Percentiles rank a stretch among this genome's conserved stretches.
Evolutionary conservation across 2,329 filamentous ascomycete species (phyloP).

Genomic region (Neofusicoccum sp.): DNA sequence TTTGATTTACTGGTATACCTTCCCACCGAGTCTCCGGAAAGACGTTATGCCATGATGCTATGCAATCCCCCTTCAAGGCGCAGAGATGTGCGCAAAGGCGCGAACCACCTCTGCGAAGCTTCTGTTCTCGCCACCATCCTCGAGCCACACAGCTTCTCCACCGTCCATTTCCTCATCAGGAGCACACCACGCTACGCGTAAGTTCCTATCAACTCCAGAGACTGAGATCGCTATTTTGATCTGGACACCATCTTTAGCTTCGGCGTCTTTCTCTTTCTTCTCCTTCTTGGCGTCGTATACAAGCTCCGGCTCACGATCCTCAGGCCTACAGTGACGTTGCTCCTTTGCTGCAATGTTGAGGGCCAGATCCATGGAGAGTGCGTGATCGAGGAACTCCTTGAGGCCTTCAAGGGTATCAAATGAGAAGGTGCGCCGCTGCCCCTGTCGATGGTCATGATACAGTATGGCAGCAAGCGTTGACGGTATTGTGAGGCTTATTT

Average conservation of each 20-base stretch:
- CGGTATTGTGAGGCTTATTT: constrained; percentile 34
- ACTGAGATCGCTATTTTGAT: neutral
- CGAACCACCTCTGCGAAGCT: neutral
- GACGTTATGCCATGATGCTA: too few species aligned
- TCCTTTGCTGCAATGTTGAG: neutral
- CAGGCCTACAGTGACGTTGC: neutral
- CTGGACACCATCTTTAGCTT: neutral
- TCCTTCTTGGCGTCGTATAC: neutral
- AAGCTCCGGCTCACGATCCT: neutral
- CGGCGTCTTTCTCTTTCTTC: neutral
- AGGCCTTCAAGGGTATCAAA: constrained; percentile 10
- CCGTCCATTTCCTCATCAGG: neutral
- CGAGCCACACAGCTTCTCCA: neutral
- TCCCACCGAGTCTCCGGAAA: too few species aligned
- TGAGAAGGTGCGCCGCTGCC: neutral
- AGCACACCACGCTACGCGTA: neutral
- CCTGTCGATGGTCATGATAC: constrained; percentile 24
- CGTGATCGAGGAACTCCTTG: constrained; percentile 12
- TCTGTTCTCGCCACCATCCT: neutral
- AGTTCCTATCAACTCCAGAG: neutral
- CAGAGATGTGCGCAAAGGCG: neutral
- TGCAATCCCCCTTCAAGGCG: neutral
- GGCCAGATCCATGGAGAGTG: neutral
- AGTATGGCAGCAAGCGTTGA: constrained; percentile 29
- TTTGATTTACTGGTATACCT: neutral